phyloP scores from a whole-genome alignment of 192 early-diverging fungal genomes.

The Mortierella alpina region DNA sequence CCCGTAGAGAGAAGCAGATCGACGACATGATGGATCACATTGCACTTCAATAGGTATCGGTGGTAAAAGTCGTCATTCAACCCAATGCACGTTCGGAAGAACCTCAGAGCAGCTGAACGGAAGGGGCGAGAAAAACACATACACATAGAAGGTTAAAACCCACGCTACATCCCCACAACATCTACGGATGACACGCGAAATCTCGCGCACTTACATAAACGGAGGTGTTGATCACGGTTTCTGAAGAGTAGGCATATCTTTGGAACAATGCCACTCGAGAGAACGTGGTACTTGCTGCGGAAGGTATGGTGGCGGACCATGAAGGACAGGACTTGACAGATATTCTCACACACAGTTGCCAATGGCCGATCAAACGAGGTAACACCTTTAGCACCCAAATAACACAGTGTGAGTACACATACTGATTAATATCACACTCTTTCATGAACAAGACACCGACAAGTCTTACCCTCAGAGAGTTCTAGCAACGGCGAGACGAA shows the following conservation, averaged over 20 bases:
- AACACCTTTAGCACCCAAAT: slow-evolving; percentile 14
- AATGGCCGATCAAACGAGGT: slow-evolving; percentile 30
- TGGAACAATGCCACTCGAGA: slow-evolving; percentile 68
- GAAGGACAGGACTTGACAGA: slow-evolving; percentile 86
- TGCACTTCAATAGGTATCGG: slow-evolving; percentile 78
- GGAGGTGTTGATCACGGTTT: slow-evolving; percentile 74
- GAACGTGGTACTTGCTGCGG: slow-evolving; percentile 82
- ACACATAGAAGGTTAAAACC: too few relatives aligned
- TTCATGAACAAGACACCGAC: background rate
- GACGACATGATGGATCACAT: slow-evolving; percentile 78
- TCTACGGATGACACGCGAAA: background rate
- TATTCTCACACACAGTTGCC: slow-evolving; percentile 62
- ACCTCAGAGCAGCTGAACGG: slow-evolving; percentile 77
- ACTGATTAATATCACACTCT: slow-evolving; percentile 23
- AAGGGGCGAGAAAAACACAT: too few relatives aligned
- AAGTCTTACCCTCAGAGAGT: slow-evolving; percentile 55
- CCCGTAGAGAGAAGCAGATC: slow-evolving; percentile 69
- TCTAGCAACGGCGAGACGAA: slow-evolving; percentile 74
- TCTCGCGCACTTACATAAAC: slow-evolving; percentile 64
- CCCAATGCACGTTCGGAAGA: slow-evolving; percentile 82
- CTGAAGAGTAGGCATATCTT: slow-evolving; percentile 75
- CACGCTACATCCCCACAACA: too few relatives aligned
- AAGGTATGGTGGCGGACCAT: slow-evolving; percentile 76
- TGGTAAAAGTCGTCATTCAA: slow-evolving; percentile 87
- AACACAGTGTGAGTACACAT: background rate